These are phyloP conservation scores for Parathielavia appendiculata DNA, from an alignment of 495 filamentous ascomycete species.

Conservation along the genomic window DNA sequence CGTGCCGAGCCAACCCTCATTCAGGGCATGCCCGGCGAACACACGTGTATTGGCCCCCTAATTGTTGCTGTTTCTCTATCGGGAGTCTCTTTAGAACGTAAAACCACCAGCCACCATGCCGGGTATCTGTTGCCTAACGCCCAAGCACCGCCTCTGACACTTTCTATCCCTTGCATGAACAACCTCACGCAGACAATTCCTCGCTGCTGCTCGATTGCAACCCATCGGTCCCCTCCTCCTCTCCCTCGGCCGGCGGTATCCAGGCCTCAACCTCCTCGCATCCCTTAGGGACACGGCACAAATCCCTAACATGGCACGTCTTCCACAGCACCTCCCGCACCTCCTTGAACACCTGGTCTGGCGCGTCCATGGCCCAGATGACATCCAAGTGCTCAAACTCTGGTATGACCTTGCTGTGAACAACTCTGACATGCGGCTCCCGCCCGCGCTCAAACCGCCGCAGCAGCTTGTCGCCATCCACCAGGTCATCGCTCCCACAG, in stretches of 20 bases:
- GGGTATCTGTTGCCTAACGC: neutral
- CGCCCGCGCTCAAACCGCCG: constrained; percentile 67
- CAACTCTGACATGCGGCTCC: constrained; percentile 76
- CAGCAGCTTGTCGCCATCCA: constrained; percentile 74
- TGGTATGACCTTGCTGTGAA: constrained; percentile 77
- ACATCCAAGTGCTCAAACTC: constrained; percentile 96
- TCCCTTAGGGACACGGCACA: constrained; percentile 59
- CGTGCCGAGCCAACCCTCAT: no score
- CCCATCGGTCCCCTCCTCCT: constrained; percentile 11
- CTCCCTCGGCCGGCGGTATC: neutral
- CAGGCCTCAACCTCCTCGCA: constrained; percentile 48
- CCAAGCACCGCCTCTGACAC: neutral
- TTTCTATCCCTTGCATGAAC: no score
- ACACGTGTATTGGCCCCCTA: neutral
- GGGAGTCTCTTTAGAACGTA: no score
- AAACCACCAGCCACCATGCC: no score
- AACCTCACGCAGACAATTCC: constrained; percentile 11
- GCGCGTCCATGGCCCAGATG: constrained; percentile 87
- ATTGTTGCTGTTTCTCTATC: neutral
- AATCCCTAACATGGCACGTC: constrained; percentile 49
- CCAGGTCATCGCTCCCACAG: constrained; percentile 72
- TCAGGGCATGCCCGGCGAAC: no score
- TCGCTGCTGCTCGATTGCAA: constrained; percentile 30
- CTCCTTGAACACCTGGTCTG: constrained; percentile 79
- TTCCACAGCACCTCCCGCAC: constrained; percentile 80